Evolutionary conservation across 192 early-diverging fungal genomes (phyloP).

Genomic region (Obelidium mucronatum): DNA sequence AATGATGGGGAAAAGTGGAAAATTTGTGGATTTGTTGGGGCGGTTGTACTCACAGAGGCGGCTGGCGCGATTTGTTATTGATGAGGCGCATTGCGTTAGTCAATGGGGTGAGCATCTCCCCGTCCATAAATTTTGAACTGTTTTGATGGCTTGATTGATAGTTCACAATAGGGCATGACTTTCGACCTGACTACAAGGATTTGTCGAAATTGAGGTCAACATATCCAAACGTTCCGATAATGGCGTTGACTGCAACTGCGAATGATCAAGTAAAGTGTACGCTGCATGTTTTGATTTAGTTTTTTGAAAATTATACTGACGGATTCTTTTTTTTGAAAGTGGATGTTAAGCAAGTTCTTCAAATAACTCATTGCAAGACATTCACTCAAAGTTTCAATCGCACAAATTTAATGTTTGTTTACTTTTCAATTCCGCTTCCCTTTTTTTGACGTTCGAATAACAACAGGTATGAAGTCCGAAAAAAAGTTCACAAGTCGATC

Average conservation of each 20-base stretch:
- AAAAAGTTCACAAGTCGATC: conserved; percentile 66
- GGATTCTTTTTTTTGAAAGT: conserved; percentile 39
- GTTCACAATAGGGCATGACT: too few relatives aligned
- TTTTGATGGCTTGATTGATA: conserved; percentile 69
- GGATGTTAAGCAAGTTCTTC: conserved; percentile 80
- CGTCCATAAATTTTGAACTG: conserved; percentile 96
- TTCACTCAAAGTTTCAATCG: conserved; percentile 92
- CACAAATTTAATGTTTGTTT: conserved; percentile 64
- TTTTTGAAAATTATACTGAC: neutral
- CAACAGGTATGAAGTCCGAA: conserved; percentile 57
- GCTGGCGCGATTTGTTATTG: conserved; percentile 90
- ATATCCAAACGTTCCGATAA: conserved; percentile 83
- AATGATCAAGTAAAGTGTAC: conserved; percentile 82
- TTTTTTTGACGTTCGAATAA: neutral
- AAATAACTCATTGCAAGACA: conserved; percentile 72
- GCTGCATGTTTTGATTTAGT: conserved; percentile 6
- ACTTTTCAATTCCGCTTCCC: conserved; percentile 21
- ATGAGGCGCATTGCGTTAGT: conserved; percentile 96
- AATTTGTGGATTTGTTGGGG: conserved; percentile 63
- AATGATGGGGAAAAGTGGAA: conserved; percentile 72
- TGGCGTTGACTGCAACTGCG: conserved; percentile 96
- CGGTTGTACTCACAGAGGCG: conserved; percentile 63
- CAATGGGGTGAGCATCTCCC: too few relatives aligned
- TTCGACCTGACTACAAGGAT: conserved; percentile 32
- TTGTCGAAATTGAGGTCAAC: conserved; percentile 68